A percentile compares a stretch with the other conserved stretches of the same genome.
Conservation (phyloP, 2,329 filamentous ascomycete species). For the Aspergillus fumigatiaffinis region DNA sequence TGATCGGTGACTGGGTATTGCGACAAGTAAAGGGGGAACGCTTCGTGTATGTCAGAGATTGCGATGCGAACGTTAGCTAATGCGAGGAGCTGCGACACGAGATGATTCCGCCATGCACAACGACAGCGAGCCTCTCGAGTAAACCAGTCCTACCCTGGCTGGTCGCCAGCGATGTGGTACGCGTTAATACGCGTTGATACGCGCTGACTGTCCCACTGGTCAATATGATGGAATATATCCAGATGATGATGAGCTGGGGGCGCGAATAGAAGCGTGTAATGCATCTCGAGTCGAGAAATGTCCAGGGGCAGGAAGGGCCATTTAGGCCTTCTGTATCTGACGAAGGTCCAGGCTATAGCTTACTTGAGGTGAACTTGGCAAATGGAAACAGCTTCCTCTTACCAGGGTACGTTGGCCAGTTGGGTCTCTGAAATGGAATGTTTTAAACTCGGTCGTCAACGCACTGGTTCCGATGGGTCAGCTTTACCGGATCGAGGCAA, state of each 20-base stretch:
- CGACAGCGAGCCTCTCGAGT: neutral
- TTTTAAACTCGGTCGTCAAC: neutral
- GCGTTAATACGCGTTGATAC: neutral
- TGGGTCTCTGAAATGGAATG: neutral
- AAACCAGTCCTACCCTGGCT: neutral
- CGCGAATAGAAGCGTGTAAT: neutral
- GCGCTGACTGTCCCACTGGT: neutral
- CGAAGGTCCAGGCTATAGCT: neutral
- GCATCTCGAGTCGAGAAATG: neutral
- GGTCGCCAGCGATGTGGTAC: neutral
- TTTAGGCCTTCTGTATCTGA: neutral
- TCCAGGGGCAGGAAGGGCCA: neutral
- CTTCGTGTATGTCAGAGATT: neutral
- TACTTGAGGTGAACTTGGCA: neutral
- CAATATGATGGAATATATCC: neutral
- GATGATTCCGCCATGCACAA: neutral
- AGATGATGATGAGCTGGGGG: neutral
- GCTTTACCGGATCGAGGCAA: neutral
- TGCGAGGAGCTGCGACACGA: neutral
- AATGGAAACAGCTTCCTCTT: neutral
- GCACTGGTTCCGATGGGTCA: neutral
- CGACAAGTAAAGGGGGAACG: slow-evolving; percentile 1
- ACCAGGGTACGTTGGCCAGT: neutral
- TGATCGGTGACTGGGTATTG: neutral
- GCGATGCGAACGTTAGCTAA: neutral